Percentiles rank a stretch among this genome's conserved stretches.
phyloP scores from a whole-genome alignment of 2,329 filamentous ascomycete species.

The Phialocephala subalpina region DNA sequence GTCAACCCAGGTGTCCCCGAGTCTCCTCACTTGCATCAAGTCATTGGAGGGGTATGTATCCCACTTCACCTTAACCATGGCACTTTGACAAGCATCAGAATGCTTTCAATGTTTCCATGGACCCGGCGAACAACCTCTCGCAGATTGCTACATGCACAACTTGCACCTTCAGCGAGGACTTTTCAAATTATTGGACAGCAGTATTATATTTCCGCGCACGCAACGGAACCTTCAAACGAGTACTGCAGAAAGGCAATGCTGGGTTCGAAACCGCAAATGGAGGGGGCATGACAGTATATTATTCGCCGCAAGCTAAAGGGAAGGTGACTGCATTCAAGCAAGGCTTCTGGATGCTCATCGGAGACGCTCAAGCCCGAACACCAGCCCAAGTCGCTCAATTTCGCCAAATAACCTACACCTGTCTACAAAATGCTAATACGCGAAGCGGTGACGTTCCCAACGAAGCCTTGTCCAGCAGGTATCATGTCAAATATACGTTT shows the following conservation, averaged over 20 bases:
- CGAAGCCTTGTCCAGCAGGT: conserved; percentile 40
- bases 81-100: conserved; percentile 34
- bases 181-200: conserved; percentile 48
- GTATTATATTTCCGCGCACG: conserved; percentile 41
- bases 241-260: conserved; percentile 44
- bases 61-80: background rate
- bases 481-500: conserved; percentile 46
- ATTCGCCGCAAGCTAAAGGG: conserved; percentile 40
- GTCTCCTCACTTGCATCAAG: conserved; percentile 32
- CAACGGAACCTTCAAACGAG: conserved; percentile 44
- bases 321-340: conserved; percentile 53
- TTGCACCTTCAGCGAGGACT: conserved; percentile 47
- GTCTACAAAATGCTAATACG: conserved; percentile 48
- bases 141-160: conserved; percentile 43
- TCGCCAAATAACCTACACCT: conserved; percentile 54
- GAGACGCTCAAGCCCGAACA: conserved; percentile 47
- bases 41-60: conserved; percentile 30
- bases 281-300: conserved; percentile 49
- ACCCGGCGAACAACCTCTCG: conserved; percentile 38
- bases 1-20: conserved; percentile 26
- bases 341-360: conserved; percentile 55
- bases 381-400: conserved; percentile 47
- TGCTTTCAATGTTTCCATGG: conserved; percentile 51
- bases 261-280: conserved; percentile 44
- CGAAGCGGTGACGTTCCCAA: conserved; percentile 49